Percentiles rank a stretch among this genome's conserved stretches.
These are phyloP conservation scores for Calonectria pteridis DNA, from an alignment of 2,329 filamentous ascomycete species.

Conservation along the genomic window DNA sequence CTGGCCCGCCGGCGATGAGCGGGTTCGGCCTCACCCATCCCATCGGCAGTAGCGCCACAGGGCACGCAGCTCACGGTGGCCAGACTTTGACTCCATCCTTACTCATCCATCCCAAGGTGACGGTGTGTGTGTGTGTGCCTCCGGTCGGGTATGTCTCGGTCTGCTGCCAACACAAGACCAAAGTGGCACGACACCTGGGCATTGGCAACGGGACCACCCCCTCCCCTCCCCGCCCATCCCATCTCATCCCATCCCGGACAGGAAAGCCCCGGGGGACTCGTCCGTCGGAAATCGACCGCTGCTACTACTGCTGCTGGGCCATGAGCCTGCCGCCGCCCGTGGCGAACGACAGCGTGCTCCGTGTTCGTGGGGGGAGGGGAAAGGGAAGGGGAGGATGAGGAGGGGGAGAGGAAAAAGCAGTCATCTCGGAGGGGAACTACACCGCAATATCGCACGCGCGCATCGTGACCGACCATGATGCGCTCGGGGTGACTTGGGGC, in stretches of 20 bases:
- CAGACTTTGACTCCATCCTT: slow-evolving; percentile 16
- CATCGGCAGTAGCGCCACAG: slow-evolving; percentile 19
- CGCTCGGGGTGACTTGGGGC: slow-evolving; percentile 8
- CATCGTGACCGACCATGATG: slow-evolving; percentile 18
- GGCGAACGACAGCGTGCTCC: slow-evolving; percentile 17
- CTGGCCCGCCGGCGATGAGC: slow-evolving; percentile 25
- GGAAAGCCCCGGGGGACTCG: not conserved
- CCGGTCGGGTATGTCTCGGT: slow-evolving; percentile 11
- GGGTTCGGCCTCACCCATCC: slow-evolving; percentile 26
- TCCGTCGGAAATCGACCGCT: slow-evolving; percentile 19
- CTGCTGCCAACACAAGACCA: slow-evolving; percentile 2
- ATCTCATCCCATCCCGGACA: slow-evolving; percentile 1
- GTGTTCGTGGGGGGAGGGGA: slow-evolving; percentile 12
- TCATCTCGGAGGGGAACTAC: not conserved
- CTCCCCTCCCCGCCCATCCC: not conserved
- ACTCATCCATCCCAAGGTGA: slow-evolving; percentile 3
- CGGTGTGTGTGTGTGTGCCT: slow-evolving; percentile 11
- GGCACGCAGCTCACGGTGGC: not conserved
- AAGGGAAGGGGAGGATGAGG: not conserved
- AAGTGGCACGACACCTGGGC: slow-evolving; percentile 26
- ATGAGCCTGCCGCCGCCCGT: not conserved
- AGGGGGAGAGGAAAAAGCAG: not conserved
- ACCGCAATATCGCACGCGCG: not conserved
- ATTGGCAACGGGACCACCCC: slow-evolving; percentile 8
- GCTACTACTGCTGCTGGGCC: slow-evolving; percentile 21